These are phyloP conservation scores for Malassezia restricta DNA, from an alignment of 1,284 basidiomycete species.

Conservation along the genomic window DNA sequence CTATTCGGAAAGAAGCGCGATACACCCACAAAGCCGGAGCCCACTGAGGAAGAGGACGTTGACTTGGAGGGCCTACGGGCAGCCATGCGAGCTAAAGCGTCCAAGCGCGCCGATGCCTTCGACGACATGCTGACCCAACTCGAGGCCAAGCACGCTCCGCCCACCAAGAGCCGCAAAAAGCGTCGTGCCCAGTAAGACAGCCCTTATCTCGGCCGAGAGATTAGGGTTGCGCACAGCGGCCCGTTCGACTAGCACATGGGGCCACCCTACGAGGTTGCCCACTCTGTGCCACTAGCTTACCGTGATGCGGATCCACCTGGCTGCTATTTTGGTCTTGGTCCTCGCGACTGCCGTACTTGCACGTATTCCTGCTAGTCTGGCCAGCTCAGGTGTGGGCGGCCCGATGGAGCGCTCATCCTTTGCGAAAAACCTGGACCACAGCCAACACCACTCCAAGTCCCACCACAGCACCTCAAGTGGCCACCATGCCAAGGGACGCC, in stretches of 20 bases:
- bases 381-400: not conserved
- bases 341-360: slow-evolving; percentile 2
- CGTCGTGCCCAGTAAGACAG: not conserved
- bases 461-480: no score
- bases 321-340: not conserved
- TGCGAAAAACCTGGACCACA: not conserved
- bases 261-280: no score
- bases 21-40: not conserved
- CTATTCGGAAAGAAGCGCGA: slow-evolving; percentile 23
- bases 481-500: no score
- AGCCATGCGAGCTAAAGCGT: slow-evolving; percentile 26
- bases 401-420: not conserved
- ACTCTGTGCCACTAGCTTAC: no score
- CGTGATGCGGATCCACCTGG: not conserved
- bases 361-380: slow-evolving; percentile 8
- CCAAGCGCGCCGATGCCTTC: slow-evolving; percentile 23
- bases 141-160: slow-evolving; percentile 23
- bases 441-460: no score
- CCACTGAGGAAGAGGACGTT: slow-evolving; percentile 19
- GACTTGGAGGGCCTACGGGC: slow-evolving; percentile 23
- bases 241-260: no score
- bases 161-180: slow-evolving; percentile 7
- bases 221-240: no score
- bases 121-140: slow-evolving; percentile 34
- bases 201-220: no score